These are phyloP conservation scores for Persicaria tinctoria DNA, from an alignment of 148 eudicot genomes.

Conservation along the genomic window DNA sequence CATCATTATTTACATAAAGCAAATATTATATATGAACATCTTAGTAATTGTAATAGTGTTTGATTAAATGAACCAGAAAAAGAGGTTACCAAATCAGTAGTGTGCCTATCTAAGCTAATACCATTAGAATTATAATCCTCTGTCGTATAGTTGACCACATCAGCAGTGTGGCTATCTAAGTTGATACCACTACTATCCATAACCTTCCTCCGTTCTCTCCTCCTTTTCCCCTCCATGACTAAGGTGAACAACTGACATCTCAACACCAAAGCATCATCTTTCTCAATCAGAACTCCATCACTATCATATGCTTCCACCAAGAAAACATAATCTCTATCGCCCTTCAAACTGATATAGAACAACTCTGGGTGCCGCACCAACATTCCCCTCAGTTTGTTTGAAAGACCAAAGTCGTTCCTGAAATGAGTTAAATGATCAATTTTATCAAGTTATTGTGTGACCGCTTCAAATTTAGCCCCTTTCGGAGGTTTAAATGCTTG, in stretches of 20 bases:
- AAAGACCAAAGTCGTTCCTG: conserved; percentile 82
- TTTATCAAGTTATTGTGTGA: conserved; percentile 31
- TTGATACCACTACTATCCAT: neutral
- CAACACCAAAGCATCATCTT: conserved; percentile 41
- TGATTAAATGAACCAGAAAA: too few species aligned
- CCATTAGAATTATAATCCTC: conserved; percentile 13
- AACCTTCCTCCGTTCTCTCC: conserved; percentile 45
- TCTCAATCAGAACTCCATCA: conserved; percentile 46
- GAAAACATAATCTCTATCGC: conserved; percentile 75
- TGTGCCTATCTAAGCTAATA: neutral
- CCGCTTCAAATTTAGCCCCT: too few species aligned
- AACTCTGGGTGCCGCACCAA: conserved; percentile 83
- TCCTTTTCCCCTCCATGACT: conserved; percentile 63
- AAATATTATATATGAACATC: too few species aligned
- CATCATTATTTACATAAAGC: too few species aligned
- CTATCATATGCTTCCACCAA: conserved; percentile 82
- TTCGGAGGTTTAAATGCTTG: too few species aligned
- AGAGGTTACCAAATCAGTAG: too few species aligned
- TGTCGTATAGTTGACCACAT: neutral
- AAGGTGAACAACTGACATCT: conserved; percentile 50
- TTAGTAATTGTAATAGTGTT: too few species aligned
- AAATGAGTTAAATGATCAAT: conserved; percentile 90
- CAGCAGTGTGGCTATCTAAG: neutral
- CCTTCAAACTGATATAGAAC: conserved; percentile 82
- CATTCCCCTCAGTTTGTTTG: conserved; percentile 74